Conservation (phyloP, 192 early-diverging fungal species). For the Coemansia sp. region DNA sequence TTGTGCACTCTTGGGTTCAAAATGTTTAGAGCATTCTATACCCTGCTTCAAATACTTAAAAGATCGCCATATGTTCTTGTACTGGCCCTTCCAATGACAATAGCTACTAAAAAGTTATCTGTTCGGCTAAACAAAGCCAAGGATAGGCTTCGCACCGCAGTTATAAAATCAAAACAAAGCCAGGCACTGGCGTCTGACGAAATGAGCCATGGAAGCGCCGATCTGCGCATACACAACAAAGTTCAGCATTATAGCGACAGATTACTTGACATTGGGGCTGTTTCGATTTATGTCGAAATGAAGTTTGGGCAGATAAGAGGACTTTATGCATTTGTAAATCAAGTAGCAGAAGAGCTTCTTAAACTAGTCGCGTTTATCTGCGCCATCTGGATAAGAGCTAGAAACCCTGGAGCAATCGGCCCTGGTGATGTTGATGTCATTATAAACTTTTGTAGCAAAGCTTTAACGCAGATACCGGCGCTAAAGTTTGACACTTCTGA, state of each 20-base stretch:
- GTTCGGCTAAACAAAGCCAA: not conserved
- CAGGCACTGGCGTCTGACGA: not conserved
- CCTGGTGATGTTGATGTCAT: constrained; percentile 4
- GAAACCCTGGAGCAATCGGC: not conserved
- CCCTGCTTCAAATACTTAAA: not conserved
- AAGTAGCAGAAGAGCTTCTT: not conserved
- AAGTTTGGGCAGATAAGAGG: not conserved
- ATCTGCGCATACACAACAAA: not conserved
- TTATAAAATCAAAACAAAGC: not conserved
- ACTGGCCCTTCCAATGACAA: not conserved
- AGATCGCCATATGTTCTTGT: constrained; percentile 2
- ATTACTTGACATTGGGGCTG: not conserved
- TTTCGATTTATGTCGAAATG: not conserved
- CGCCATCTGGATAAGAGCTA: not conserved
- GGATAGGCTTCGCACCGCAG: not conserved
- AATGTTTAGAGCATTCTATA: not conserved
- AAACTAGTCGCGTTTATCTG: not conserved
- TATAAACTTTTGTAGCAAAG: not conserved
- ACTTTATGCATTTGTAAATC: not conserved
- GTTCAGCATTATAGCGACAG: not conserved
- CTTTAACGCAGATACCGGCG: not conserved
- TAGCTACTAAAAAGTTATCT: not conserved
- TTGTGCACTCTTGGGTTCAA: not conserved
- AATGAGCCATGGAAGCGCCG: not conserved
- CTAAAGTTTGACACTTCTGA: not conserved